These are phyloP conservation scores for Zanthoxylum bungeanum DNA, from an alignment of 345 rosid species.

Conservation along the genomic window DNA sequence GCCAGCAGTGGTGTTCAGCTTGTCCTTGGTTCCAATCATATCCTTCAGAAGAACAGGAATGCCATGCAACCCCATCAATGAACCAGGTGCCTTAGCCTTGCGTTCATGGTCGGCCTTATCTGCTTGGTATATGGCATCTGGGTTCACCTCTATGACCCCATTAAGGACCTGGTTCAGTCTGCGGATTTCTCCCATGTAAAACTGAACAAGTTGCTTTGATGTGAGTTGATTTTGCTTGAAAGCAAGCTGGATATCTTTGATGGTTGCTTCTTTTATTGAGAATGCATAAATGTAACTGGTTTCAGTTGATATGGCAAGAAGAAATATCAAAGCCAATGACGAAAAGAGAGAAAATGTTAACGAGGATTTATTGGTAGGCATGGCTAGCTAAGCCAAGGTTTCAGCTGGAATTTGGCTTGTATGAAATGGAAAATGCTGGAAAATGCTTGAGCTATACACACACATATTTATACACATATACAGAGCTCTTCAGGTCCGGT, in stretches of 20 bases:
- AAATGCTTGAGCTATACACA: background rate
- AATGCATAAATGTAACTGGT: conserved; percentile 9
- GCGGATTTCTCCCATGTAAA: conserved; percentile 41
- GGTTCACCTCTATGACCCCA: conserved; percentile 70
- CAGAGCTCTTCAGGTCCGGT: no score
- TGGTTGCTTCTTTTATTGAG: conserved; percentile 46
- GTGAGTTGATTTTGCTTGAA: conserved; percentile 47
- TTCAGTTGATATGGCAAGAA: no score
- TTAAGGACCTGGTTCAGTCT: conserved; percentile 45
- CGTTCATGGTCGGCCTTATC: conserved; percentile 58
- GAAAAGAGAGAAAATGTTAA: background rate
- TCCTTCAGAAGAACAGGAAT: conserved; percentile 72
- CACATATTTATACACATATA: no score
- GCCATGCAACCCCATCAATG: conserved; percentile 44
- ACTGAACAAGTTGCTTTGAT: conserved; percentile 56
- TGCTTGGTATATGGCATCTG: conserved; percentile 57
- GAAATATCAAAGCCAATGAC: conserved; percentile 13
- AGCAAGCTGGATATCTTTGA: conserved; percentile 38
- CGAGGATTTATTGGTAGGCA: conserved; percentile 16
- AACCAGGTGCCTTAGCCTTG: conserved; percentile 13
- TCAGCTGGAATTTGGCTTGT: background rate
- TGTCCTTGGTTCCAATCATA: conserved; percentile 56
- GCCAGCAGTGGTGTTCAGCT: conserved; percentile 73
- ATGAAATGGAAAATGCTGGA: background rate
- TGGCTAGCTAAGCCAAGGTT: background rate